These are phyloP conservation scores for Serendipita sp. DNA, from an alignment of 1,284 basidiomycete genomes.

Conservation along the genomic window DNA sequence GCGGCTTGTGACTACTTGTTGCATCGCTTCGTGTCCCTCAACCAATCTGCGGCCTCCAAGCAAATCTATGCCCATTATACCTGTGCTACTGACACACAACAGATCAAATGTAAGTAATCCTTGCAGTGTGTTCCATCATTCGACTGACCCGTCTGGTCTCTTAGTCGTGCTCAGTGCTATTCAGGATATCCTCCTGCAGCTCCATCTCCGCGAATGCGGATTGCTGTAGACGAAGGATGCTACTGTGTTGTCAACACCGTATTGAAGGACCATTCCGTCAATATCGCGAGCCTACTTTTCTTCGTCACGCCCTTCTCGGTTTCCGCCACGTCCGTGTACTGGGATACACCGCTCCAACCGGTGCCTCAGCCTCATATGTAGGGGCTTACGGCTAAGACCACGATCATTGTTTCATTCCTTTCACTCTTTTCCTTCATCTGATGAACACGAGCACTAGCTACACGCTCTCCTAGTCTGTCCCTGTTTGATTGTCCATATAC, in stretches of 20 bases:
- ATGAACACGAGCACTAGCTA: too few species aligned
- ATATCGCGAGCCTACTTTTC: not conserved
- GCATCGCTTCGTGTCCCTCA: constrained; percentile 28
- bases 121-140: not conserved
- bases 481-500: too few species aligned
- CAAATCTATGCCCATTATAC: constrained; percentile 23
- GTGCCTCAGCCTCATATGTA: not conserved
- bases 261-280: not conserved
- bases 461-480: too few species aligned
- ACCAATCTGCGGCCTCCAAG: constrained; percentile 23
- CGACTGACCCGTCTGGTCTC: not conserved
- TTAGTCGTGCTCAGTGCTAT: constrained; percentile 16
- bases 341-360: too few species aligned
- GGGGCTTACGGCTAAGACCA: not conserved
- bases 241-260: not conserved
- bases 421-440: not conserved
- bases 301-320: not conserved
- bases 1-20: constrained; percentile 24
- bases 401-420: not conserved
- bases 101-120: constrained; percentile 18
- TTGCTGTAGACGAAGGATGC: constrained; percentile 18
- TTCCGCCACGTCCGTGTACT: too few species aligned
- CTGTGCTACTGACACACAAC: constrained; percentile 24
- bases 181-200: constrained; percentile 20
- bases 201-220: constrained; percentile 26